Conservation (phyloP, 2,329 filamentous ascomycete species). For the Emericellopsis cladophorae region DNA sequence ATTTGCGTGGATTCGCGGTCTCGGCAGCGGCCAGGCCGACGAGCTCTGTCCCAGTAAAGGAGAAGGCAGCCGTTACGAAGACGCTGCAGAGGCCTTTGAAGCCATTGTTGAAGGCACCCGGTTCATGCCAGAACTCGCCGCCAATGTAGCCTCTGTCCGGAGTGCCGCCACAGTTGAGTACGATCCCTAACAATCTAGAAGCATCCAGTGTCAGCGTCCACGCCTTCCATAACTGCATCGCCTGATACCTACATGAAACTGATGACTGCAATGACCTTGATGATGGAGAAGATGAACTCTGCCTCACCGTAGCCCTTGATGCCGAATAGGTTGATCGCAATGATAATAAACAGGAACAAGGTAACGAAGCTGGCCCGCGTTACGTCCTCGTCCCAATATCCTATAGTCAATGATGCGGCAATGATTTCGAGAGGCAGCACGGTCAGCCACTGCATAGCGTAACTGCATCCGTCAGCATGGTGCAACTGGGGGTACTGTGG, state of each 20-base stretch:
- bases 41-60: constrained; percentile 65
- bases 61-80: constrained; percentile 65
- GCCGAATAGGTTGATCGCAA: constrained; percentile 76
- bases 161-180: constrained; percentile 74
- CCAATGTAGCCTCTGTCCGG: constrained; percentile 67
- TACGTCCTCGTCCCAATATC: constrained; percentile 59
- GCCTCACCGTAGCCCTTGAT: constrained; percentile 84
- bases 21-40: constrained; percentile 69
- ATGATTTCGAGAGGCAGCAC: constrained; percentile 78
- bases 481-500: not conserved
- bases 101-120: constrained; percentile 75
- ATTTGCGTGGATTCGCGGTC: constrained; percentile 67
- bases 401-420: constrained; percentile 71
- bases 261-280: constrained; percentile 79
- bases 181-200: constrained; percentile 64
- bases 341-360: constrained; percentile 65
- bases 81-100: constrained; percentile 75
- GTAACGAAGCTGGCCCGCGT: constrained; percentile 68
- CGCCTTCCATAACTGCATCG: constrained; percentile 4
- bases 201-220: constrained; percentile 1
- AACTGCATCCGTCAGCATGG: constrained; percentile 30
- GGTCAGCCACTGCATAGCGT: constrained; percentile 78
- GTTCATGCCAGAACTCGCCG: constrained; percentile 60
- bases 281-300: constrained; percentile 74
- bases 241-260: constrained; percentile 61